These are phyloP conservation scores for Arthrinium puccinioides DNA, from an alignment of 2,329 filamentous ascomycete genomes.

Conservation along the genomic window DNA sequence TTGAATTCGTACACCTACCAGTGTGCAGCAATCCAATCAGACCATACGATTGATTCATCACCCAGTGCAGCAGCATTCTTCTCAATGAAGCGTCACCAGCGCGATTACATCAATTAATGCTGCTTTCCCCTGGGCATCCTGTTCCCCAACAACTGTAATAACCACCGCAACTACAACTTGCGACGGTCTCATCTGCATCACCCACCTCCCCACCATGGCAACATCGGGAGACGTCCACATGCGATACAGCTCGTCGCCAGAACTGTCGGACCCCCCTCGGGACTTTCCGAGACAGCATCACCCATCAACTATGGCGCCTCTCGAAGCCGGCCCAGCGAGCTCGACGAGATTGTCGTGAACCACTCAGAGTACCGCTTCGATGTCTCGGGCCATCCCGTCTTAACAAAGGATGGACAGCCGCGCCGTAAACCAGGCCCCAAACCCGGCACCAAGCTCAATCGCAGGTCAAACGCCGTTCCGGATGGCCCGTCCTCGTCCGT, in stretches of 20 bases:
- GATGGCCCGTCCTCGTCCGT: slow-evolving; percentile 34
- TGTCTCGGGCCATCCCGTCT: slow-evolving; percentile 28
- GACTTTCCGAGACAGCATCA: slow-evolving; percentile 21
- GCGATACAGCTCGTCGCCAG: slow-evolving; percentile 23
- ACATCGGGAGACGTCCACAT: slow-evolving; percentile 14
- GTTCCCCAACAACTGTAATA: too few relatives aligned
- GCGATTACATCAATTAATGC: too few relatives aligned
- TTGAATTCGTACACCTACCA: too few relatives aligned
- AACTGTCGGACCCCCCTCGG: slow-evolving; percentile 25
- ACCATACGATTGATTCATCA: too few relatives aligned
- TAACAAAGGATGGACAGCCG: slow-evolving; percentile 51
- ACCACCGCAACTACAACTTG: too few relatives aligned
- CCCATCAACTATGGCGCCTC: slow-evolving; percentile 13
- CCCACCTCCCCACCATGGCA: too few relatives aligned
- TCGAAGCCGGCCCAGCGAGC: slow-evolving; percentile 14
- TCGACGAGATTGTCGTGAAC: slow-evolving; percentile 22
- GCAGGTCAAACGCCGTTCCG: slow-evolving; percentile 28
- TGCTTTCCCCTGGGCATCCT: too few relatives aligned
- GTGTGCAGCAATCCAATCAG: too few relatives aligned
- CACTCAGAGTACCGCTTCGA: slow-evolving; percentile 23
- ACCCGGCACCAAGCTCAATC: slow-evolving; percentile 47
- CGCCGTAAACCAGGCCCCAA: slow-evolving; percentile 60
- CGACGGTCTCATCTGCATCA: too few relatives aligned
- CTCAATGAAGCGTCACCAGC: too few relatives aligned
- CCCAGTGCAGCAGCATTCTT: too few relatives aligned